Conservation (phyloP, 176 grass and related monocot genomes). For the Sorghum bicolor region DNA sequence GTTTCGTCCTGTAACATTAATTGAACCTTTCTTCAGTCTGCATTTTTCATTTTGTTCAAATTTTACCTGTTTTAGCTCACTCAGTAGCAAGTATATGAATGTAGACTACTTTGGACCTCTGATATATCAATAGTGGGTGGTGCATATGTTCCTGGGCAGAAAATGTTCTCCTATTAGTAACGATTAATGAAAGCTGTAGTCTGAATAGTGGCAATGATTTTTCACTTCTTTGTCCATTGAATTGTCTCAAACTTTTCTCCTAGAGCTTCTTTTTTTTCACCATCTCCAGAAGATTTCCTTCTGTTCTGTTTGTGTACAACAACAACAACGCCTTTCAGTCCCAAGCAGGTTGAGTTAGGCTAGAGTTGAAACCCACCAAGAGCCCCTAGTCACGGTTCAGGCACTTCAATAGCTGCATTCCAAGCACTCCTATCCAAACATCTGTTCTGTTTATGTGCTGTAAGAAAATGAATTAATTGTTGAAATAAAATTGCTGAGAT, state of each 20-base stretch:
- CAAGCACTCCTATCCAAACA: too few species aligned
- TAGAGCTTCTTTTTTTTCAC: neutral
- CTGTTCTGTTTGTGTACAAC: neutral
- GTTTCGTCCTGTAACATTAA: neutral
- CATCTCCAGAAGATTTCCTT: neutral
- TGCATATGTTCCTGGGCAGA: neutral
- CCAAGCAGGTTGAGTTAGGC: too few species aligned
- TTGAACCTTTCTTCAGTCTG: slow-evolving; percentile 14
- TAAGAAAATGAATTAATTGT: neutral
- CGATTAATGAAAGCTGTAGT: neutral
- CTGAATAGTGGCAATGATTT: neutral
- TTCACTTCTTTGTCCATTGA: neutral
- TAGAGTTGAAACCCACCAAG: too few species aligned
- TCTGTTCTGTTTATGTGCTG: neutral
- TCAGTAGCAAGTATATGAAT: slow-evolving; percentile 1
- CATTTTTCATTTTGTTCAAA: slow-evolving; percentile 18
- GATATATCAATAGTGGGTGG: neutral
- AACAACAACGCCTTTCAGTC: too few species aligned
- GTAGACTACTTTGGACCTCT: neutral
- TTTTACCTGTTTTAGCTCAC: neutral
- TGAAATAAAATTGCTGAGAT: neutral
- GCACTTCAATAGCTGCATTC: too few species aligned
- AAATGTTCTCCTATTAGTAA: neutral
- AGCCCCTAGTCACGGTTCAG: too few species aligned
- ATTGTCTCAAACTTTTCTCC: neutral